phyloP scores from a whole-genome alignment of 1,139 yeast genomes.

The Torulaspora globosa region DNA sequence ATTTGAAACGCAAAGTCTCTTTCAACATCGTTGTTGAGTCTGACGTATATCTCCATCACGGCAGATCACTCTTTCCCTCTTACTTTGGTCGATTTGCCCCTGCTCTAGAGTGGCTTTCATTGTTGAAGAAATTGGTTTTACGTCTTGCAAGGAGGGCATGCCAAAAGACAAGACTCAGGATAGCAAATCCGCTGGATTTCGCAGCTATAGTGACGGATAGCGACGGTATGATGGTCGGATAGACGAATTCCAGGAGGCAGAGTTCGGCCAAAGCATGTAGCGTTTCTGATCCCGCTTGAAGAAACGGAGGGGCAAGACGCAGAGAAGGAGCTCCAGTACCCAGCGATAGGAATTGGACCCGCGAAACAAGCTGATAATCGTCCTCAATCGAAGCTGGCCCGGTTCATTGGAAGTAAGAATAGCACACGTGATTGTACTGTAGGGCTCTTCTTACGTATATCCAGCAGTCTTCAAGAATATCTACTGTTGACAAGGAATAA shows the following conservation, averaged over 20 bases:
- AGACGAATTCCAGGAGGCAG: neutral
- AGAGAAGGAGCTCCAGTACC: no score
- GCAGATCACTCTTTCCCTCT: conserved; percentile 8
- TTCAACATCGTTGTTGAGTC: conserved; percentile 80
- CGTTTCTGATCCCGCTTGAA: no score
- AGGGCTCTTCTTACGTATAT: neutral
- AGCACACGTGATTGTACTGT: neutral
- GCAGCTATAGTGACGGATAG: neutral
- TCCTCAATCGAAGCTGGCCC: neutral
- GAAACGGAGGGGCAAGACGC: no score
- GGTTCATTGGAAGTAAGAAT: neutral
- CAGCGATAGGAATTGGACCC: no score
- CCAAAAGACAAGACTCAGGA: neutral
- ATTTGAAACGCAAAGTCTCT: conserved; percentile 88
- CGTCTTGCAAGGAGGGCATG: neutral
- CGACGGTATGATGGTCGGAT: neutral
- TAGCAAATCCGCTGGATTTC: neutral
- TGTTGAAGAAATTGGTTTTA: neutral
- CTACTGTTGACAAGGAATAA: neutral
- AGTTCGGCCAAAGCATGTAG: no score
- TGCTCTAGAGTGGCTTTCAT: conserved; percentile 2
- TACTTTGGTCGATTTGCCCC: neutral
- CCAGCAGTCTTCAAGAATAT: neutral
- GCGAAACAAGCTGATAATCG: no score
- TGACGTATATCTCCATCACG: conserved; percentile 65